A percentile compares a stretch with the other conserved stretches of the same genome.
phyloP scores from a whole-genome alignment of 2,329 filamentous ascomycete species.

The Eutypa lata region DNA sequence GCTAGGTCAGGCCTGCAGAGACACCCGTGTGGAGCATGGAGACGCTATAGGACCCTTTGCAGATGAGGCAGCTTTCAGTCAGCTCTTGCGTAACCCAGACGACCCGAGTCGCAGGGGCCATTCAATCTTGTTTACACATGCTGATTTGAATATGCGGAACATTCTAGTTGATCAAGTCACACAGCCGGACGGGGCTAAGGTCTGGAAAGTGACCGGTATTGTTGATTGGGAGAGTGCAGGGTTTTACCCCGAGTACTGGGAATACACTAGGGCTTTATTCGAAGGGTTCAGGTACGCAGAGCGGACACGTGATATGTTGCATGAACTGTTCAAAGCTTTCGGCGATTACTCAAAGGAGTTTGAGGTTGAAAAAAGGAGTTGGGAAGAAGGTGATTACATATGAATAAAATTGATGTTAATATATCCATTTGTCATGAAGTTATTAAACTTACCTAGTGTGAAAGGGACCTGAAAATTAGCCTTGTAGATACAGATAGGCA shows the following conservation, averaged over 20 bases:
- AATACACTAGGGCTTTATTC: conserved; percentile 22
- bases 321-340: conserved; percentile 11
- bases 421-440: too few relatives aligned
- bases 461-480: too few relatives aligned
- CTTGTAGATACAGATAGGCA: too few relatives aligned
- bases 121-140: conserved; percentile 30
- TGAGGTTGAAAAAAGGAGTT: conserved; percentile 12
- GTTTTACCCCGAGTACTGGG: conserved; percentile 29
- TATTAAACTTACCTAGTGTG: too few relatives aligned
- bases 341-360: conserved; percentile 12
- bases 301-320: conserved; percentile 9
- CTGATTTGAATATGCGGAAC: conserved; percentile 31
- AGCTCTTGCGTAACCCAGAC: conserved; percentile 25
- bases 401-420: too few relatives aligned
- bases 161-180: conserved; percentile 25
- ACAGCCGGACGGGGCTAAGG: conserved; percentile 17
- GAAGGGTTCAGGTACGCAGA: conserved; percentile 12
- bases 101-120: conserved; percentile 26
- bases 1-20: conserved; percentile 20
- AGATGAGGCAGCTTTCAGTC: conserved; percentile 31
- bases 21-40: conserved; percentile 23
- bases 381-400: conserved; percentile 2
- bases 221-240: conserved; percentile 28
- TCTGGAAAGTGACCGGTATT: conserved; percentile 24
- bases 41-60: conserved; percentile 23